Conservation (phyloP, 2,329 filamentous ascomycete genomes). For the Tolypocladium album region DNA sequence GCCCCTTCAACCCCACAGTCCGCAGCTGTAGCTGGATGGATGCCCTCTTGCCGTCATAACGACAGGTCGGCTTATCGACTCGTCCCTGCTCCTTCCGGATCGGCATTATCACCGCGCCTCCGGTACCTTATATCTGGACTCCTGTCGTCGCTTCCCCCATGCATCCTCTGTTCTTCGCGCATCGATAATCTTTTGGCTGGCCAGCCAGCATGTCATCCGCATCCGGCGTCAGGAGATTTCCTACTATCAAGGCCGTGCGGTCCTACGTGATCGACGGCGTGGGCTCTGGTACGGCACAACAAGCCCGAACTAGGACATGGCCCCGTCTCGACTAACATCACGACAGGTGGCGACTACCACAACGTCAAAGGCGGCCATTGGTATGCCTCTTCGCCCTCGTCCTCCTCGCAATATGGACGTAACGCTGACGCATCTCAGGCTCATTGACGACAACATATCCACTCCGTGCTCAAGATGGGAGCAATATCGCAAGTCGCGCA, state of each 20-base stretch:
- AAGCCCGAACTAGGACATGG: not conserved
- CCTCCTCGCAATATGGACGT: not conserved
- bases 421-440: slow-evolving; percentile 41
- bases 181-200: not conserved
- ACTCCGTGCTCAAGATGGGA: slow-evolving; percentile 89
- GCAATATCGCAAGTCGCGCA: slow-evolving; percentile 76
- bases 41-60: too few species aligned
- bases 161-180: not conserved
- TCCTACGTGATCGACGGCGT: slow-evolving; percentile 52
- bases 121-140: not conserved
- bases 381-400: slow-evolving; percentile 22
- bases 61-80: not conserved
- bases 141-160: not conserved
- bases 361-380: slow-evolving; percentile 71
- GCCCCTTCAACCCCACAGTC: not conserved
- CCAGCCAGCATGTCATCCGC: not conserved
- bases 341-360: slow-evolving; percentile 70
- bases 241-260: slow-evolving; percentile 64
- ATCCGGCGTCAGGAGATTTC: slow-evolving; percentile 42
- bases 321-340: slow-evolving; percentile 5
- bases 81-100: not conserved
- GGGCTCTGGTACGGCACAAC: slow-evolving; percentile 16
- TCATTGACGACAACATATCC: slow-evolving; percentile 85
- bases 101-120: not conserved
- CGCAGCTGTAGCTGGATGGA: too few species aligned